Evolutionary conservation across 192 early-diverging fungal genomes (phyloP).

Genomic region (Borealophlyctis nickersoniae): DNA sequence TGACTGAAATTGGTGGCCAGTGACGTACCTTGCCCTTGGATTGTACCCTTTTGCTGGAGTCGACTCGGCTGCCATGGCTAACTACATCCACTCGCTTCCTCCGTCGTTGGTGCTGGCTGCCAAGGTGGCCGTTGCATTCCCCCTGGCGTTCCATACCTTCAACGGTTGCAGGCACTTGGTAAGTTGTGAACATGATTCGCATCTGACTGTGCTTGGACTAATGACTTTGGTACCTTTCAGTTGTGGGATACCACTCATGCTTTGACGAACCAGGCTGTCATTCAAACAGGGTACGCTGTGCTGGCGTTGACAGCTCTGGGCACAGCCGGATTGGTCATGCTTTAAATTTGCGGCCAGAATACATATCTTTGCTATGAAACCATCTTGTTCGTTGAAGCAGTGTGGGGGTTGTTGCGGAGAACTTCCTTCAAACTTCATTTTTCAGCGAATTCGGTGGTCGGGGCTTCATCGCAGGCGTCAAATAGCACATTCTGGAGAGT

Average conservation of each 20-base stretch:
- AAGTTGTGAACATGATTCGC: slow-evolving; percentile 19
- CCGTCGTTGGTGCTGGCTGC: slow-evolving; percentile 60
- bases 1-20: slow-evolving; percentile 7
- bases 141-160: slow-evolving; percentile 79
- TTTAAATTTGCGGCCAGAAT: no score
- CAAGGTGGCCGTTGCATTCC: slow-evolving; percentile 69
- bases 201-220: background rate
- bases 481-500: no score
- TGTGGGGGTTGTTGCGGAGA: no score
- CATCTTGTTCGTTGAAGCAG: no score
- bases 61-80: slow-evolving; percentile 64
- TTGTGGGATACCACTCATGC: slow-evolving; percentile 75
- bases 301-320: slow-evolving; percentile 57
- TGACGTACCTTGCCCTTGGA: slow-evolving; percentile 36
- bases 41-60: slow-evolving; percentile 70
- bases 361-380: no score
- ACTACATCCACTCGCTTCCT: slow-evolving; percentile 66
- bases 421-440: no score
- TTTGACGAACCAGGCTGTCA: slow-evolving; percentile 77
- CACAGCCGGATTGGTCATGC: slow-evolving; percentile 17
- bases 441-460: no score
- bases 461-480: no score
- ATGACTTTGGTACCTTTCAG: slow-evolving; percentile 28
- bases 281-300: slow-evolving; percentile 75
- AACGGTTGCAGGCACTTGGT: slow-evolving; percentile 89